Evolutionary conservation across 2,329 filamentous ascomycete species (phyloP).

Genomic region (Cladosporium sp.): DNA sequence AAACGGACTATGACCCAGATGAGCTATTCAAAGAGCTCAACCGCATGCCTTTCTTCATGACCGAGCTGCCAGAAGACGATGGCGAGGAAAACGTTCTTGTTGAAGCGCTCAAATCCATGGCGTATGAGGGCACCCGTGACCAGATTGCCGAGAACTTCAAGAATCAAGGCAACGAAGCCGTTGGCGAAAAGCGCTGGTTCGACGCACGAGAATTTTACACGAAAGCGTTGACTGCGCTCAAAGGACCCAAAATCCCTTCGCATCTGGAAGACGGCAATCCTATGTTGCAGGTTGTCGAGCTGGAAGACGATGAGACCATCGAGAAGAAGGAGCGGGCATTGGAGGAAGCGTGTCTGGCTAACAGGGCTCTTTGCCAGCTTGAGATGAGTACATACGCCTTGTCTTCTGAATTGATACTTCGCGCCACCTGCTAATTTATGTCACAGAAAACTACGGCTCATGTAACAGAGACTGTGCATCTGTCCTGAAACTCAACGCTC

Average conservation of each 20-base stretch:
- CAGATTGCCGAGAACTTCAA: slow-evolving; percentile 86
- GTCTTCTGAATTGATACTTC: slow-evolving; percentile 18
- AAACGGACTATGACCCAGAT: slow-evolving; percentile 59
- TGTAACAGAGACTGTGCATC: slow-evolving; percentile 83
- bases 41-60: slow-evolving; percentile 91
- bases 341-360: slow-evolving; percentile 78
- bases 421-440: slow-evolving; percentile 26
- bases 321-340: slow-evolving; percentile 62
- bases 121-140: slow-evolving; percentile 85
- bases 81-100: slow-evolving; percentile 75
- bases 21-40: slow-evolving; percentile 67
- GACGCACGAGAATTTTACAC: slow-evolving; percentile 92
- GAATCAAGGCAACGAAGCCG: slow-evolving; percentile 88
- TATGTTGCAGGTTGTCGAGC: slow-evolving; percentile 52
- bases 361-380: slow-evolving; percentile 87
- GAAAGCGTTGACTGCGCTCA: slow-evolving; percentile 78
- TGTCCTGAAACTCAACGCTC: slow-evolving; percentile 74
- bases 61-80: slow-evolving; percentile 68
- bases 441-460: slow-evolving; percentile 76
- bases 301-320: slow-evolving; percentile 63
- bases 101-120: slow-evolving; percentile 84
- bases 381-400: slow-evolving; percentile 62
- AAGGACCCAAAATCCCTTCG: slow-evolving; percentile 51
- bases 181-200: slow-evolving; percentile 69
- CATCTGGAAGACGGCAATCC: slow-evolving; percentile 44